These are phyloP conservation scores for Saturnispora besseyi DNA, from an alignment of 805 yeast species.

Conservation along the genomic window DNA sequence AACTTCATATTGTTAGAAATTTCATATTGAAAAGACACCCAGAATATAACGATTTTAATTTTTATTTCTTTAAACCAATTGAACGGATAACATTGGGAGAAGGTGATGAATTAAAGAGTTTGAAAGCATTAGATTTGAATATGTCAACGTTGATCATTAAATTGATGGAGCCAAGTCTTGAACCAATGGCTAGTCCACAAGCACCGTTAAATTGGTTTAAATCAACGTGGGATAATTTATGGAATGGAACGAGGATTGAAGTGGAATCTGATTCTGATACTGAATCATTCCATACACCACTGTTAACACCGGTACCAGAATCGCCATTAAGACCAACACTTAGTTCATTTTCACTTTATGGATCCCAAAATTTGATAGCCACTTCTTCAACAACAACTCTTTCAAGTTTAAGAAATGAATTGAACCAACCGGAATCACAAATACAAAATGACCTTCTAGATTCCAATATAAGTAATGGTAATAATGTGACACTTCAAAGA, in stretches of 20 bases:
- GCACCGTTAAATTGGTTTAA: conserved; percentile 24
- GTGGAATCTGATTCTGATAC: conserved; percentile 3
- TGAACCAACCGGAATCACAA: neutral
- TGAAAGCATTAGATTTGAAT: conserved; percentile 47
- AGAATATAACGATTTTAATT: conserved; percentile 43
- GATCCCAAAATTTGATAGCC: conserved; percentile 11
- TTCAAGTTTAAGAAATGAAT: neutral
- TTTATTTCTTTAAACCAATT: conserved; percentile 41
- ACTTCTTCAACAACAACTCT: neutral
- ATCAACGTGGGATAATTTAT: conserved; percentile 14
- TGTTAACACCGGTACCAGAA: neutral
- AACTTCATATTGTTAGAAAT: conserved; percentile 48
- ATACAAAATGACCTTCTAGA: neutral
- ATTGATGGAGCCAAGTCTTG: conserved; percentile 31
- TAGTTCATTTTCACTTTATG: conserved; percentile 13
- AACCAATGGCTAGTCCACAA: conserved; percentile 12
- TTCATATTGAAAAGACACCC: conserved; percentile 43
- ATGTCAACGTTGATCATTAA: conserved; percentile 69
- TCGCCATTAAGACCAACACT: conserved; percentile 10
- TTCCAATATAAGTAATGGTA: conserved; percentile 10
- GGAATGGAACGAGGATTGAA: neutral
- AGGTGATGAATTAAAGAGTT: conserved; percentile 48
- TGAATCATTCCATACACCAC: conserved; percentile 6
- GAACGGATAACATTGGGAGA: conserved; percentile 58
- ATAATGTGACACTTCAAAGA: conserved; percentile 10